A percentile compares a stretch with the other conserved stretches of the same genome.
These are phyloP conservation scores for Trebouxia sp. DNA, from an alignment of 139 green algal genomes.

Conservation along the genomic window DNA sequence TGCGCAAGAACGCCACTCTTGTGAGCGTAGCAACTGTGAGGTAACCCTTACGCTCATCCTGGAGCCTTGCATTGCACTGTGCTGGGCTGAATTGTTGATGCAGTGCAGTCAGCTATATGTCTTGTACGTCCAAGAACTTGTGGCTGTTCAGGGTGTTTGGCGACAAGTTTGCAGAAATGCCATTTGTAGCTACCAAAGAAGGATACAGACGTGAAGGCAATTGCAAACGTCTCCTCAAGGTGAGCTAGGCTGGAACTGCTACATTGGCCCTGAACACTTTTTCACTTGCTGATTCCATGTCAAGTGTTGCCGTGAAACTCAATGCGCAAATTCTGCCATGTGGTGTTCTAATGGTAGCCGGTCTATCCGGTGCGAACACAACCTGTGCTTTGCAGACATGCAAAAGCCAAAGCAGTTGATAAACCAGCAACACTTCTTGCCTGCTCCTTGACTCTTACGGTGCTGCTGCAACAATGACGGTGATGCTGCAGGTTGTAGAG, in stretches of 20 bases:
- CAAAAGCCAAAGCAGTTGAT: no score
- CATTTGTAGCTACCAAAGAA: constrained; percentile 68
- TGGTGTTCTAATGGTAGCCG: no score
- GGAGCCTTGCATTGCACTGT: no score
- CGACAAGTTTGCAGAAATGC: constrained; percentile 62
- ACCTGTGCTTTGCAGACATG: no score
- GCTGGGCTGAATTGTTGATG: no score
- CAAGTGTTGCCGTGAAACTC: not conserved
- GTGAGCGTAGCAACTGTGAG: constrained; percentile 62
- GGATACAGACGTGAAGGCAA: constrained; percentile 63
- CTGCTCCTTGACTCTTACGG: not conserved
- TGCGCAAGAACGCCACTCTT: constrained; percentile 56
- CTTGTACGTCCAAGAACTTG: no score
- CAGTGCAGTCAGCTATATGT: no score
- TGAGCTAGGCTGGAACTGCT: not conserved
- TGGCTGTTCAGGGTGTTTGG: constrained; percentile 57
- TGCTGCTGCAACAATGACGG: not conserved
- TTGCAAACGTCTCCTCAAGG: constrained; percentile 64
- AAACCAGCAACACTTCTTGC: no score
- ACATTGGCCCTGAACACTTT: no score
- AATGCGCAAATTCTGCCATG: not conserved
- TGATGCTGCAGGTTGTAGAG: constrained; percentile 50
- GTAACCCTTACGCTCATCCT: no score
- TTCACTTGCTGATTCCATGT: not conserved
- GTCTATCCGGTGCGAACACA: no score